Base-by-base conservation (phyloP, 306 rosid genomes). In the Glycine tomentella region DNA sequence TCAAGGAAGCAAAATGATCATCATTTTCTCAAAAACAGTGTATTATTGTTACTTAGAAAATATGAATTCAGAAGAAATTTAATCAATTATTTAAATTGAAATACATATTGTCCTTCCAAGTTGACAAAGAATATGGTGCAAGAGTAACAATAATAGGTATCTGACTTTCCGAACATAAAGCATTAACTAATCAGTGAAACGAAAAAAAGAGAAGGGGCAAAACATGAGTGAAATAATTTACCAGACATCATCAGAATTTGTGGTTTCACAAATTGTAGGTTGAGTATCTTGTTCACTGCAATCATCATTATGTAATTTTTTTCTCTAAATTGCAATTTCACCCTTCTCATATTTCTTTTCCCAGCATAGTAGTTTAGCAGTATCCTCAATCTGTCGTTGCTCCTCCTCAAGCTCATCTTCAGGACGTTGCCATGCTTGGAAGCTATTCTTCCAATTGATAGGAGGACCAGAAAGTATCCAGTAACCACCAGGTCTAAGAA, bases 381-480 rank as follows among this genome's bases (percentile, higher is more conserved):
- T 44, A 50, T 88, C 90, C 83, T 93, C 97, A 86, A 93, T 91
- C 91, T 86, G 84, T 76, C 82, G 90, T 82, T 91, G 97, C 67
- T 91, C 94, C 88, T 90, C 93, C 82, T 83, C 81, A 78, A 93
- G 97, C 74, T 93, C 97, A 8, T 83, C 79, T 75, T 81, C 85
- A 44, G 97, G 87, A 40, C 89, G 89, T 77, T 91, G 89, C 97
- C 97, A 93, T 61, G 91, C 83, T 72, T 50, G 80, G 81, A 57
- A 90, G 83, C 46, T 90, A 58, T 10, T 78, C 87, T 65, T 88
- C 97, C 97, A 93, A 81, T 87, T 87, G 63, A 91, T 86, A 2
- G 97, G 97, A 67, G 97, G 93, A 69, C 97, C 97, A 76, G 97
- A 85, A 68, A 93, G 94, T 56, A 93, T 77, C 97, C 97, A 93